Evolutionary conservation across 164 flowering plant genomes (phyloP).

Genomic region (Chloranthus sessilifolius): DNA sequence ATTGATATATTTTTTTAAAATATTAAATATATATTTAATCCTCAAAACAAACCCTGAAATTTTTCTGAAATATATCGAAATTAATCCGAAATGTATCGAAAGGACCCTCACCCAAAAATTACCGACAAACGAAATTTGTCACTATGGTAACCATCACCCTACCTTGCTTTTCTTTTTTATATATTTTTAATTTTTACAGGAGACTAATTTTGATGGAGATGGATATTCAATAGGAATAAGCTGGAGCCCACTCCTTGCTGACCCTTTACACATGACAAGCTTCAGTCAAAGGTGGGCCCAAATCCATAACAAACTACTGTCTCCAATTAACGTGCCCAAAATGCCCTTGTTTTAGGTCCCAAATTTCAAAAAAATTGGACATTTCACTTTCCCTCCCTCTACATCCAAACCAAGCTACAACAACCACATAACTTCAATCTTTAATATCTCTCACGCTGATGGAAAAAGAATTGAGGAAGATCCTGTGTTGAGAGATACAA

Average conservation of each 20-base stretch:
- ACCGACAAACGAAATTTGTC: too few relatives aligned
- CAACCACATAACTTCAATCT: neutral
- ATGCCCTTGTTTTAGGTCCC: slow-evolving; percentile 6
- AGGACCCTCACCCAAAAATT: too few relatives aligned
- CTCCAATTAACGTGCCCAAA: neutral
- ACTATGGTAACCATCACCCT: too few relatives aligned
- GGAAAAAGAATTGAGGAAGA: neutral
- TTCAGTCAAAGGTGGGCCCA: slow-evolving; percentile 4
- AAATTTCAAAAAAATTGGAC: slow-evolving; percentile 1
- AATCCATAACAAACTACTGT: slow-evolving; percentile 1
- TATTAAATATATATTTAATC: too few relatives aligned
- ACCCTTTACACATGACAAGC: slow-evolving; percentile 4
- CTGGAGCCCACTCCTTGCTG: slow-evolving; percentile 3
- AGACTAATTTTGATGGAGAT: slow-evolving; percentile 7
- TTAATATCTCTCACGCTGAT: neutral
- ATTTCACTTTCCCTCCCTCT: neutral
- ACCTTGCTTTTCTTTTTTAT: too few relatives aligned
- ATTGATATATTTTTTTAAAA: too few relatives aligned
- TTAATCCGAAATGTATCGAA: too few relatives aligned
- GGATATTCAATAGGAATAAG: slow-evolving; percentile 6
- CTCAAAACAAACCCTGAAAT: too few relatives aligned
- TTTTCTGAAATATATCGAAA: too few relatives aligned
- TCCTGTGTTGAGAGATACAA: neutral
- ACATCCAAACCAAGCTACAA: neutral
- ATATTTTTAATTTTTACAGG: slow-evolving; percentile 2